Base-by-base conservation (phyloP, 768 basidiomycete genomes). In the Mycena sanguinolenta region DNA sequence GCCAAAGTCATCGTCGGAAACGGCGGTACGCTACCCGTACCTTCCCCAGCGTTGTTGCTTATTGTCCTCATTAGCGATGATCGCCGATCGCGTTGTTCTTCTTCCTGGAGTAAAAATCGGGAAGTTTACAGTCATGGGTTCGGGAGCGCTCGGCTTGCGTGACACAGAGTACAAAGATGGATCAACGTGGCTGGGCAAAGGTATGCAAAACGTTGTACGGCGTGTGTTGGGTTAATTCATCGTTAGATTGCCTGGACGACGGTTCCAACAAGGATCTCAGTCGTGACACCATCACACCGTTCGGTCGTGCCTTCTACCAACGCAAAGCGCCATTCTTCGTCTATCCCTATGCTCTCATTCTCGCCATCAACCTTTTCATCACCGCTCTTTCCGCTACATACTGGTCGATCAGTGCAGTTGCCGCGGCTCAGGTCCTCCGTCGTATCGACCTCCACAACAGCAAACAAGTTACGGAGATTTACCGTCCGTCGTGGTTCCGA, bases 11-110 rank as follows among this genome's bases (percentile, higher is more conserved):
- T 30, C n/a, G 42, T 65, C 32, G 63, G 63, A 21, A 53, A 65
- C 57, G 63, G 63, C 30, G 53, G 63, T 58, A 27, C n/a, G 54
- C 7, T 16, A 25, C 32, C 42, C 25, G 12, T 82, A 23, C 61
- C 19, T 57, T 50, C 30, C 59, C 5, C 25, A n/a, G 32, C 32
- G 6, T 9, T 34, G 19, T 32, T 39, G 27, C 36, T 64, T 19
- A 57, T 46, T 27, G 12, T 1, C 23, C 2, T 46, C 3, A 17
- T 59, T 6, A 80, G 84, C 85, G 19, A 87, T 87, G 85, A 82
- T 87, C 38, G 85, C 85, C 9, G 85, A 87, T 73, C 83, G 85
- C 10, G 82, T 84, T 14, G 81, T 87, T 4, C 77, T 87, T n/a
- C 78, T 85, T 28, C 85, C 85, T 12, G 82, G 83, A 34, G 79